Evolutionary conservation across 305 asterid species (phyloP).

Genomic region (Nicotiana rustica): DNA sequence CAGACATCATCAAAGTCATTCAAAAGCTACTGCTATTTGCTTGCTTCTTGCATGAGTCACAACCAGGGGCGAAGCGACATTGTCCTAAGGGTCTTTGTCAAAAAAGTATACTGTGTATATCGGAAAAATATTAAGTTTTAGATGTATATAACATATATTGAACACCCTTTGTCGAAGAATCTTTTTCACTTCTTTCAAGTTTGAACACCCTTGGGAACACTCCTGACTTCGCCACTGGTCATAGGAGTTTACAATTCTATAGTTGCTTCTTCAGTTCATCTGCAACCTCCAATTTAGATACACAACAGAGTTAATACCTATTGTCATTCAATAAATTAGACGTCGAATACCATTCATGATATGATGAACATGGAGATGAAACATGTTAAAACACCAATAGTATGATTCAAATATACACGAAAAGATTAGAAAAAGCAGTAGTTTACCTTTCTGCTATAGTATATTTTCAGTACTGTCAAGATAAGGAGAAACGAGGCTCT

Average conservation of each 20-base stretch:
- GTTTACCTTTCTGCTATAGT: neutral
- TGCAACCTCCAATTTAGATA: neutral
- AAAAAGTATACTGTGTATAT: no score
- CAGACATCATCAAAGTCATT: neutral
- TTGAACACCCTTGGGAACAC: no score
- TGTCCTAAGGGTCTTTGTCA: no score
- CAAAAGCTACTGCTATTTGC: neutral
- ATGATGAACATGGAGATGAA: neutral
- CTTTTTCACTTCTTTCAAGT: no score
- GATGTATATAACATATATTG: no score
- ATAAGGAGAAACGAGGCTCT: slow-evolving; percentile 20
- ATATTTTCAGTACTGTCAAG: slow-evolving; percentile 6
- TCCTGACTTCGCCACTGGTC: no score
- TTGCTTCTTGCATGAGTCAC: neutral
- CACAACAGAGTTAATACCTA: neutral
- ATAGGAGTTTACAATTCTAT: neutral
- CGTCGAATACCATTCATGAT: neutral
- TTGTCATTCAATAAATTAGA: neutral
- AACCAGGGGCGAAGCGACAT: neutral
- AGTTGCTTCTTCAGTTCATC: neutral
- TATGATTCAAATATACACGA: neutral
- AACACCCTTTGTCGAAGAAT: no score
- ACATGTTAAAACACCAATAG: neutral
- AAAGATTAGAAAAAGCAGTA: neutral
- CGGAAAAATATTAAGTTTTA: no score